Conservation (phyloP, 805 yeast species). For the Barnettozyma sucrosica region DNA sequence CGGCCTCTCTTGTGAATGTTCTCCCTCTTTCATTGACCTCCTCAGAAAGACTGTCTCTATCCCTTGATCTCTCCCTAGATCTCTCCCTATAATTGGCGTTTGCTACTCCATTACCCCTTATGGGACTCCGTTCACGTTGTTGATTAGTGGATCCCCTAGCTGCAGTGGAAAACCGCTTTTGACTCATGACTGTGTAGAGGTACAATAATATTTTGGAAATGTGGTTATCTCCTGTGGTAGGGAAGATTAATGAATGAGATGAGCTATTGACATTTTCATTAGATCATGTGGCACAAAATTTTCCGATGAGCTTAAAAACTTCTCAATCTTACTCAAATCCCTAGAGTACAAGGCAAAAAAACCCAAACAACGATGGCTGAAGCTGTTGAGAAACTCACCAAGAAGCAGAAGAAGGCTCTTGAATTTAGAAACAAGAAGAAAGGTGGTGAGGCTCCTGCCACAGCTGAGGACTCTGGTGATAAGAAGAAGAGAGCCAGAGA, state of each 20-base stretch:
- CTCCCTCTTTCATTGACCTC: conserved; percentile 21
- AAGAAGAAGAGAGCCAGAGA: conserved; percentile 20
- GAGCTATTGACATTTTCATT: background rate
- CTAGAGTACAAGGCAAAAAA: background rate
- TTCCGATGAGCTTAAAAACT: background rate
- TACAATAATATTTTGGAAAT: background rate
- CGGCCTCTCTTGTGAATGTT: conserved; percentile 18
- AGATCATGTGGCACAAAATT: background rate
- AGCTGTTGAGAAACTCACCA: conserved; percentile 43
- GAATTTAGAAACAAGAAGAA: conserved; percentile 40
- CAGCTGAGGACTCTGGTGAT: background rate
- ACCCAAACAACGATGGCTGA: conserved; percentile 12
- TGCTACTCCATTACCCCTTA: background rate
- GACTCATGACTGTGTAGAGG: background rate
- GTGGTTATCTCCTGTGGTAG: background rate
- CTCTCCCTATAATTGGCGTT: background rate
- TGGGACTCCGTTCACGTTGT: background rate
- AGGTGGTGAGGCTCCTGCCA: background rate
- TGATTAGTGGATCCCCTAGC: background rate
- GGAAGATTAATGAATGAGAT: background rate
- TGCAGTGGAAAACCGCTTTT: background rate
- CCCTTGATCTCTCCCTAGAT: conserved; percentile 6
- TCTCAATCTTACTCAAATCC: background rate
- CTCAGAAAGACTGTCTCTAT: conserved; percentile 1
- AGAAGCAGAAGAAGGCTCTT: conserved; percentile 59